Conservation (phyloP, 805 yeast species). For the Starmerella geochares region DNA sequence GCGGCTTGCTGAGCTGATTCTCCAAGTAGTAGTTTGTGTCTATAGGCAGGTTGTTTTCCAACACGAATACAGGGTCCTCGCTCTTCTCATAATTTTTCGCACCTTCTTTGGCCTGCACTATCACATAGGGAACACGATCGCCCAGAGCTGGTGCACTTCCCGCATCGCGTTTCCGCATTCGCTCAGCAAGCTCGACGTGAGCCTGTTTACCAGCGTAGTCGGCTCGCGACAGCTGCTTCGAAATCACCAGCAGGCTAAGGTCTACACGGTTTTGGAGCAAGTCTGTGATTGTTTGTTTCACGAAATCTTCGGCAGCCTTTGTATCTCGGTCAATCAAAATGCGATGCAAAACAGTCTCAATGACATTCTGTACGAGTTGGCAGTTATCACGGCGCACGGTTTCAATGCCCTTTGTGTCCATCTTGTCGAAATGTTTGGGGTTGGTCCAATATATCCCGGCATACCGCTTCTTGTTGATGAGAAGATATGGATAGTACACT, state of each 20-base stretch:
- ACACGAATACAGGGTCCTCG: slow-evolving; percentile 88
- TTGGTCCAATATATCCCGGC: slow-evolving; percentile 96
- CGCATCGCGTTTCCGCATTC: slow-evolving; percentile 92
- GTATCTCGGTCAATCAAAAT: slow-evolving; percentile 84
- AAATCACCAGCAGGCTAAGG: slow-evolving; percentile 83
- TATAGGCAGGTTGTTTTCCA: slow-evolving; percentile 84
- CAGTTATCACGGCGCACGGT: slow-evolving; percentile 98
- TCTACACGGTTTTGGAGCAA: slow-evolving; percentile 84
- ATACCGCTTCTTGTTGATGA: slow-evolving; percentile 91
- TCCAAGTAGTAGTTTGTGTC: slow-evolving; percentile 91
- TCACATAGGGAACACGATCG: slow-evolving; percentile 96
- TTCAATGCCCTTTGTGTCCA: slow-evolving; percentile 97
- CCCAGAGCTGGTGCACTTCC: slow-evolving; percentile 97
- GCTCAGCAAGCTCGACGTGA: slow-evolving; percentile 88
- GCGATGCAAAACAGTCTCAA: slow-evolving; percentile 76
- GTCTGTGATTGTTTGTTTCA: slow-evolving; percentile 80
- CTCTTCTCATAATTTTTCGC: slow-evolving; percentile 86
- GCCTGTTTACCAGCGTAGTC: slow-evolving; percentile 96
- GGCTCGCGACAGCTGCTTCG: slow-evolving; percentile 78
- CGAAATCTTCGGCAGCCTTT: slow-evolving; percentile 70
- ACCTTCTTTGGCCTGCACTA: slow-evolving; percentile 68
- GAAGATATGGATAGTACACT: slow-evolving; percentile 85
- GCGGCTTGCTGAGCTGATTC: slow-evolving; percentile 85
- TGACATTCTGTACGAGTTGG: slow-evolving; percentile 84
- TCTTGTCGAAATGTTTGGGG: slow-evolving; percentile 83